Conservation (phyloP, 192 early-diverging fungal genomes). For the Paraglomus occultum region DNA sequence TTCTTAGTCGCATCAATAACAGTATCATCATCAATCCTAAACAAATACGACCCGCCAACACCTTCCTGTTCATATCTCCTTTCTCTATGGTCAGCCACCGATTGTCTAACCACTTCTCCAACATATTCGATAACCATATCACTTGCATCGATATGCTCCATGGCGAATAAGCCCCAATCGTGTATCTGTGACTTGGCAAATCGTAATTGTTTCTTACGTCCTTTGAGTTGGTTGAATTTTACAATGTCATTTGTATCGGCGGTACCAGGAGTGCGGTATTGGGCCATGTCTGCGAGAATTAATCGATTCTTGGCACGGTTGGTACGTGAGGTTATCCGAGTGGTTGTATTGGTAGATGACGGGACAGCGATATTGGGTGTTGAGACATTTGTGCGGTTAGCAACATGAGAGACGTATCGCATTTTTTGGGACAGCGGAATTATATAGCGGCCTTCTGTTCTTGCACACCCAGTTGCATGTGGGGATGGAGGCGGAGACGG, state of each 20-base stretch:
- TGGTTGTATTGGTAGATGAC: conserved; percentile 33
- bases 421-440: conserved; percentile 68
- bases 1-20: conserved; percentile 98
- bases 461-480: conserved; percentile 72
- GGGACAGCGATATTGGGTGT: not conserved
- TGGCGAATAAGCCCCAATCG: conserved; percentile 97
- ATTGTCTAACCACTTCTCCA: conserved; percentile 92
- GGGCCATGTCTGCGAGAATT: conserved; percentile 56
- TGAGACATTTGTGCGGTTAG: conserved; percentile 28
- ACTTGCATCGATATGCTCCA: conserved; percentile 85
- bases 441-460: conserved; percentile 77
- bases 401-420: conserved; percentile 57
- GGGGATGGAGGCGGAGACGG: conserved; percentile 29
- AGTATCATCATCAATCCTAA: conserved; percentile 91
- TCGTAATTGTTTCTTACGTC: conserved; percentile 82
- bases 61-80: conserved; percentile 91
- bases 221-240: conserved; percentile 92
- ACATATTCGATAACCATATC: conserved; percentile 99
- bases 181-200: conserved; percentile 96
- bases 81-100: conserved; percentile 94
- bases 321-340: conserved; percentile 58
- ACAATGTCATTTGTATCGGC: conserved; percentile 65
- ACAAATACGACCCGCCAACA: conserved; percentile 93
- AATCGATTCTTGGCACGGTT: conserved; percentile 67
- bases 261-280: conserved; percentile 46